Evolutionary conservation across 163 green algal genomes (phyloP).

Genomic region (Volvox carteri): DNA sequence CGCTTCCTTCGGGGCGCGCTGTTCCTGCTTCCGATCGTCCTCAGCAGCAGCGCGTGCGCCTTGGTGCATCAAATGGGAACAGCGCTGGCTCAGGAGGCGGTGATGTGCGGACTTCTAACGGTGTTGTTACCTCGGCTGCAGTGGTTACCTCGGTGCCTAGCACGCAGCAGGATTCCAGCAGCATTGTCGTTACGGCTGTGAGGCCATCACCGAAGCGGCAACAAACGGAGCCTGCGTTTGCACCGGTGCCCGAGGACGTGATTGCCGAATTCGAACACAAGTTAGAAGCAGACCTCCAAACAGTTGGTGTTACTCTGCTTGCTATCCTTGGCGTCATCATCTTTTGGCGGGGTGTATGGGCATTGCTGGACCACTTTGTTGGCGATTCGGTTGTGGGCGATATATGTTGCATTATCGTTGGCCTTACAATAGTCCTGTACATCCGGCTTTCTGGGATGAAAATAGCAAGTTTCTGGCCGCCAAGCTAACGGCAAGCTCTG

Average conservation of each 20-base stretch:
- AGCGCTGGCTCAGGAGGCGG: background rate
- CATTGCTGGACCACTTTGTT: conserved; percentile 63
- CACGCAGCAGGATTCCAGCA: background rate
- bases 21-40: conserved; percentile 11
- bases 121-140: background rate
- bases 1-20: conserved; percentile 11
- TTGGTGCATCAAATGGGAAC: background rate
- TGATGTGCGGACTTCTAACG: background rate
- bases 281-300: conserved; percentile 64
- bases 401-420: conserved; percentile 64
- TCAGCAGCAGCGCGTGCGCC: background rate
- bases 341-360: conserved; percentile 79
- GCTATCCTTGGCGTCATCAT: conserved; percentile 78
- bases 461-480: conserved; percentile 66
- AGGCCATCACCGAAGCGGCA: background rate
- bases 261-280: conserved; percentile 70
- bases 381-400: conserved; percentile 65
- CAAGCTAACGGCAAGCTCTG: conserved; percentile 52
- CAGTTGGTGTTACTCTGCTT: conserved; percentile 67
- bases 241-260: conserved; percentile 55
- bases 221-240: background rate
- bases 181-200: background rate
- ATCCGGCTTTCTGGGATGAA: conserved; percentile 64
- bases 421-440: conserved; percentile 62
- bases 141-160: background rate